These are phyloP conservation scores for Taphrina confusa DNA, from an alignment of 1,139 yeast species.

Conservation along the genomic window DNA sequence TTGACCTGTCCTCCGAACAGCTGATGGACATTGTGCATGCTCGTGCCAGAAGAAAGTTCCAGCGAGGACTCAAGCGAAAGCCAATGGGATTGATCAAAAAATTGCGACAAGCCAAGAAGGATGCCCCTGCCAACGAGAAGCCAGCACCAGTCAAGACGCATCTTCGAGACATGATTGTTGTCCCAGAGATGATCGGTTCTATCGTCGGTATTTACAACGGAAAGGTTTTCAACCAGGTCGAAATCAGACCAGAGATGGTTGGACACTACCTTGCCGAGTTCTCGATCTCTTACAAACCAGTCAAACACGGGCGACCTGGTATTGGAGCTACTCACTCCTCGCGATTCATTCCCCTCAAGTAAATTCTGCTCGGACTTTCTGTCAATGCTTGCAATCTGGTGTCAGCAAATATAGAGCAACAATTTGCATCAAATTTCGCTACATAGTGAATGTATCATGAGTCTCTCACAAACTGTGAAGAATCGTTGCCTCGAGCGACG, in stretches of 20 bases:
- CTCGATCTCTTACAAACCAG: constrained; percentile 99
- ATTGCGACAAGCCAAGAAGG: constrained; percentile 96
- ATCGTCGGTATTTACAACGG: constrained; percentile 99
- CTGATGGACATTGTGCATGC: constrained; percentile 56
- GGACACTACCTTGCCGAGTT: constrained; percentile 99
- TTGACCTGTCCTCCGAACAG: constrained; percentile 94
- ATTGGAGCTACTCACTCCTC: constrained; percentile 74
- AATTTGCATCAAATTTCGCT: not conserved
- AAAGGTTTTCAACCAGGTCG: constrained; percentile 99
- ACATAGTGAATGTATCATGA: constrained; percentile 12
- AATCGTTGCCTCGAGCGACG: constrained; percentile 25
- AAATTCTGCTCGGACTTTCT: too few species aligned
- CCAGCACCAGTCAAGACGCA: constrained; percentile 99
- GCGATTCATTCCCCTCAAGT: constrained; percentile 71
- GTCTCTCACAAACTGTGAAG: constrained; percentile 31
- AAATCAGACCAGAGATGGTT: constrained; percentile 98
- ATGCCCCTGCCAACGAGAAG: constrained; percentile 91
- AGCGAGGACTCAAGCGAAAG: constrained; percentile 37
- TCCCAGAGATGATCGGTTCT: constrained; percentile 99
- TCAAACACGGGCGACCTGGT: constrained; percentile 99
- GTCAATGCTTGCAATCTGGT: too few species aligned
- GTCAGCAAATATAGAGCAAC: not conserved
- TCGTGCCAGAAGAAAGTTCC: constrained; percentile 38
- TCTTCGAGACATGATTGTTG: constrained; percentile 97
- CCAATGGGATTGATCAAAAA: constrained; percentile 89